A percentile compares a stretch with the other conserved stretches of the same genome.
Conservation (phyloP, 257 asterid species). For the Lycium barbarum region DNA sequence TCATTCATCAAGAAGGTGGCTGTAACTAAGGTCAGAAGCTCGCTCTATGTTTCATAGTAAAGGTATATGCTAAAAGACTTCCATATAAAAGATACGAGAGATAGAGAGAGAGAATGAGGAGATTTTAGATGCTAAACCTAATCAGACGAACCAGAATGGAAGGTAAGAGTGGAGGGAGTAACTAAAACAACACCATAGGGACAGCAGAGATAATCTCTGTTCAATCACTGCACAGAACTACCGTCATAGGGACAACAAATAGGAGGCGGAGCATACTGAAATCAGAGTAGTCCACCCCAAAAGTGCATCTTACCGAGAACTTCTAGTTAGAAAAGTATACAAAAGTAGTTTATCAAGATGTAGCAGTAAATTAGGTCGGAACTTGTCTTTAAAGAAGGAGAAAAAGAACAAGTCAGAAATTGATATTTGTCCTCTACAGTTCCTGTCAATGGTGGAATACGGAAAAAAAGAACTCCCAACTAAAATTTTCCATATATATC, state of each 20-base stretch:
- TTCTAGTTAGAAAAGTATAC: slow-evolving; percentile 1
- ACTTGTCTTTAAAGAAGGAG: neutral
- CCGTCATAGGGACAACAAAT: neutral
- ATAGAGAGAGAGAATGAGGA: neutral
- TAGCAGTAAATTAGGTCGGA: neutral
- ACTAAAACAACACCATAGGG: neutral
- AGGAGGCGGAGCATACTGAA: neutral
- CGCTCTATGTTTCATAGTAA: neutral
- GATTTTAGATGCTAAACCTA: neutral
- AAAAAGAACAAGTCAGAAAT: neutral
- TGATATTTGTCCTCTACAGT: neutral
- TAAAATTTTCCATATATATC: neutral
- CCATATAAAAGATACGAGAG: neutral
- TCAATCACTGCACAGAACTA: neutral
- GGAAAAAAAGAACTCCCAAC: neutral
- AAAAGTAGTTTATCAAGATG: slow-evolving; percentile 14
- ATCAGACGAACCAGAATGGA: neutral
- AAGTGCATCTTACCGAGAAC: neutral
- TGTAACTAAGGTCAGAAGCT: neutral
- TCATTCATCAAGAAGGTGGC: slow-evolving; percentile 1
- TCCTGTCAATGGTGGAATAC: neutral
- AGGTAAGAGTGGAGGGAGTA: slow-evolving; percentile 5
- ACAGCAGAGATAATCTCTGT: neutral
- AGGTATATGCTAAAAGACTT: neutral
- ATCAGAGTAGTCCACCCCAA: slow-evolving; percentile 10